Conservation (phyloP, 2,329 filamentous ascomycete genomes). For the Xylaria multiplex region DNA sequence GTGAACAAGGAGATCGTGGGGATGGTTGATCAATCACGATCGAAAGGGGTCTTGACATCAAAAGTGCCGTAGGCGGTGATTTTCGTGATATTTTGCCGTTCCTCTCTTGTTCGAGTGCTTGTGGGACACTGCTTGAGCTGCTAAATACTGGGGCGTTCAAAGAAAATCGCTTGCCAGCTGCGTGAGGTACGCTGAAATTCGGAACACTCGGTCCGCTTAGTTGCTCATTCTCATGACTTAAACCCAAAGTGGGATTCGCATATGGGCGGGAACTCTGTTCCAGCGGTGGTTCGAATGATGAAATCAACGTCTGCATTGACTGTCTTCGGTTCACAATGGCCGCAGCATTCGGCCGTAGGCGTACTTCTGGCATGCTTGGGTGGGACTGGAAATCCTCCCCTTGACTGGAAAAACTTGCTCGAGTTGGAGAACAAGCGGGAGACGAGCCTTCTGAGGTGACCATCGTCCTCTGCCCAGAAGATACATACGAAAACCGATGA, state of each 20-base stretch:
- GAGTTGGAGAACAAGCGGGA: conserved; percentile 65
- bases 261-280: conserved; percentile 45
- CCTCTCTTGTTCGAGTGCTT: conserved; percentile 42
- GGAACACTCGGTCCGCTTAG: conserved; percentile 50
- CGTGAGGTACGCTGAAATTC: conserved; percentile 65
- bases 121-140: conserved; percentile 36
- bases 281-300: conserved; percentile 55
- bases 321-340: conserved; percentile 62
- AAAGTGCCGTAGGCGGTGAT: conserved; percentile 58
- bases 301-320: conserved; percentile 60
- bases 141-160: conserved; percentile 43
- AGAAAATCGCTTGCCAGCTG: conserved; percentile 58
- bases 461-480: conserved; percentile 69
- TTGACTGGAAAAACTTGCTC: conserved; percentile 61
- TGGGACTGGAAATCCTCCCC: conserved; percentile 47
- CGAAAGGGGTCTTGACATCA: conserved; percentile 63
- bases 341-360: conserved; percentile 62
- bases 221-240: conserved; percentile 44
- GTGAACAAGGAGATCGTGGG: conserved; percentile 48
- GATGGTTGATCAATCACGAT: conserved; percentile 66
- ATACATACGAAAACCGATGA: conserved; percentile 68
- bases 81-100: conserved; percentile 47
- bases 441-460: conserved; percentile 69
- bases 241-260: conserved; percentile 38
- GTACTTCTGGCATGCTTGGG: conserved; percentile 49